Conservation (phyloP, 2,329 filamentous ascomycete genomes). For the Cercospora canescens region DNA sequence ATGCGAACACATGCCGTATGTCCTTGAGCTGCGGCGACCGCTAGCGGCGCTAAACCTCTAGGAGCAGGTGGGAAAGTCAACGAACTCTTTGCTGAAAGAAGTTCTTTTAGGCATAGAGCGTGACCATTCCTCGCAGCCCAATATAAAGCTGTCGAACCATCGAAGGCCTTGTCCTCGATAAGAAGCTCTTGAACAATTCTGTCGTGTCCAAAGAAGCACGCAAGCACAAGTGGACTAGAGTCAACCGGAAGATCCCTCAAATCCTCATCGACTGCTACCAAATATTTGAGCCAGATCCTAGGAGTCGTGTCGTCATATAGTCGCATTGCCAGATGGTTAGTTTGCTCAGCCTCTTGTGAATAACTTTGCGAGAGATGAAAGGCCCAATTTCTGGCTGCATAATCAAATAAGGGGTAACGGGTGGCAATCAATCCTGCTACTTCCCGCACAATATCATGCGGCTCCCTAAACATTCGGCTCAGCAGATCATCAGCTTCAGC, state of each 20-base stretch:
- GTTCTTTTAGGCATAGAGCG: neutral
- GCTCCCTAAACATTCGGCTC: neutral
- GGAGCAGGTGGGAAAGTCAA: neutral
- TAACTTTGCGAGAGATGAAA: neutral
- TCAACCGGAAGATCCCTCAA: neutral
- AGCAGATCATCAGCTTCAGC: neutral
- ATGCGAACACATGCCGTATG: neutral
- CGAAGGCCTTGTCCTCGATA: neutral
- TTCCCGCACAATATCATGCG: neutral
- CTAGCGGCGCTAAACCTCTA: neutral
- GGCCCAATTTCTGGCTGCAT: constrained; percentile 1
- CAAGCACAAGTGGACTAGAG: neutral
- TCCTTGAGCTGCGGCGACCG: neutral
- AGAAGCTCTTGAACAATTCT: neutral
- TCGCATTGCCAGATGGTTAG: neutral
- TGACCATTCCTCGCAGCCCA: constrained; percentile 3
- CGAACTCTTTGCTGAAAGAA: neutral
- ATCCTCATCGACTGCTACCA: neutral
- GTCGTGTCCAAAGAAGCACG: neutral
- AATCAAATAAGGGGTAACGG: neutral
- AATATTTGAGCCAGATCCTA: constrained; percentile 1
- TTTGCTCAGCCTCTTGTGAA: neutral
- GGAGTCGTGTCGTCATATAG: neutral
- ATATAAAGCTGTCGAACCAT: neutral
- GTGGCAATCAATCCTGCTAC: neutral